Evolutionary conservation across 1,284 basidiomycete genomes (phyloP), one percentile per base, ranked within the genome.

Genomic region (Termitomyces sp.): DNA sequence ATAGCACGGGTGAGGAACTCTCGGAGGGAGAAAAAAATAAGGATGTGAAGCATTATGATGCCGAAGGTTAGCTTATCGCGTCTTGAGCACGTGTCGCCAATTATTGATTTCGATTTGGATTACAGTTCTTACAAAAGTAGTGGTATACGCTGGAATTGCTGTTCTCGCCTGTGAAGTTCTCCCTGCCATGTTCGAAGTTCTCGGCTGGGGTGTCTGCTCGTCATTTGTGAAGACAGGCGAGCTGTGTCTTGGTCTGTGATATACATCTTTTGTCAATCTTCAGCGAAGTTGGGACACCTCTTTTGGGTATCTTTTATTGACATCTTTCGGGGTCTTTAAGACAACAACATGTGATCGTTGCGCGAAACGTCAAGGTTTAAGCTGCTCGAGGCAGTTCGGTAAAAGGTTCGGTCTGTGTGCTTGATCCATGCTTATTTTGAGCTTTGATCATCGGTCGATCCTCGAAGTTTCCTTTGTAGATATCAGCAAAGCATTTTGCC

Each of bases 131-230:
- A 95, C 94, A 30, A 96, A 95, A 73, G 88, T 95, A 3, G 83
- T 93, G 46, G 94, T 96, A 2, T 98, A 97, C 66, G 80, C 81
- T 50, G 93, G 92, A 0, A 95, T 97, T 57, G 92, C 82, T 0
- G 67, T 90, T 26, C 67, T 94, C 15, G 82, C 86, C 0, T 70
- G 74, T 4, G 82, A 86, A 55, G 67, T 75, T 1, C 72, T 87
- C 31, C 91, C 91, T 0, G 67, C 85, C 15, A 68, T 84, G 63
- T 94, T 93, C 64, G 83, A 86, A 62, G 52, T 81, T 6, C 61
- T 90, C 3, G 90, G 83, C 0, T 87, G 82, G 83, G 87, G 87
- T 21, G 74, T 86, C 28, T 52, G 55, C 21, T 63, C 63, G 15
- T 64, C 56, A 13, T 31, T 54, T 38, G 24, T 19, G n/a, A 28